Evolutionary conservation across 495 filamentous ascomycete species (phyloP).

Genomic region (Talaromyces wortmannii): DNA sequence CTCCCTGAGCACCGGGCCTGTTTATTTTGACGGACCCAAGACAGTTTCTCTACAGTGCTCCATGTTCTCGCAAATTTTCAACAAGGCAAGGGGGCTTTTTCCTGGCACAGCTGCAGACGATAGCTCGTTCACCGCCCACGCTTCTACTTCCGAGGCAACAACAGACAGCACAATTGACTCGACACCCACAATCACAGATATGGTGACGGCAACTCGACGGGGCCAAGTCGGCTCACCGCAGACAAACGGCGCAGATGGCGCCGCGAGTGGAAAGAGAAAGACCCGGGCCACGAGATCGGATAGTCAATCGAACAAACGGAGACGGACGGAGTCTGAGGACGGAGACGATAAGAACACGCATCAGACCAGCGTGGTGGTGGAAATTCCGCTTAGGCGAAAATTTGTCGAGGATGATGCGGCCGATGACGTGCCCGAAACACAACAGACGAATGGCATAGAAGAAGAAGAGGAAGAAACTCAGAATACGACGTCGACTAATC

Average conservation of each 20-base stretch:
- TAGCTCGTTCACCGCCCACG: conserved; percentile 10
- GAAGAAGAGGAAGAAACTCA: conserved; percentile 11
- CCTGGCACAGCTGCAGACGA: conserved; percentile 17
- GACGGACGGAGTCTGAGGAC: conserved; percentile 15
- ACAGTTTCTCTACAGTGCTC: conserved; percentile 10
- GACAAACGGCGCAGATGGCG: conserved; percentile 7
- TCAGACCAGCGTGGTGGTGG: background rate
- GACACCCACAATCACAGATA: conserved; percentile 13
- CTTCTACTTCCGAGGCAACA: conserved; percentile 3
- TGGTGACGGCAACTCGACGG: conserved; percentile 31
- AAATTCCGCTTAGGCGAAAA: background rate
- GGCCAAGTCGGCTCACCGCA: conserved; percentile 14
- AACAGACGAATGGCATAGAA: conserved; percentile 13
- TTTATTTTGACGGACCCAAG: no score
- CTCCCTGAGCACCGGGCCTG: background rate
- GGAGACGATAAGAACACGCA: background rate
- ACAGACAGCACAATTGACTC: conserved; percentile 1
- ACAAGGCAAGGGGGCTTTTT: conserved; percentile 37
- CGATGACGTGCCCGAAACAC: background rate
- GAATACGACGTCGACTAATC: conserved; percentile 2
- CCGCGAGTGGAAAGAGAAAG: conserved; percentile 30
- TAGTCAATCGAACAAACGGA: conserved; percentile 28
- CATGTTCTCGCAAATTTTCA: conserved; percentile 41
- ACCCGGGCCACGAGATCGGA: conserved; percentile 16
- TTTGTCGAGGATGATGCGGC: background rate